A percentile compares a stretch with the other conserved stretches of the same genome.
Conservation (phyloP, 2,329 filamentous ascomycete species). For the Cladosporium sp. region DNA sequence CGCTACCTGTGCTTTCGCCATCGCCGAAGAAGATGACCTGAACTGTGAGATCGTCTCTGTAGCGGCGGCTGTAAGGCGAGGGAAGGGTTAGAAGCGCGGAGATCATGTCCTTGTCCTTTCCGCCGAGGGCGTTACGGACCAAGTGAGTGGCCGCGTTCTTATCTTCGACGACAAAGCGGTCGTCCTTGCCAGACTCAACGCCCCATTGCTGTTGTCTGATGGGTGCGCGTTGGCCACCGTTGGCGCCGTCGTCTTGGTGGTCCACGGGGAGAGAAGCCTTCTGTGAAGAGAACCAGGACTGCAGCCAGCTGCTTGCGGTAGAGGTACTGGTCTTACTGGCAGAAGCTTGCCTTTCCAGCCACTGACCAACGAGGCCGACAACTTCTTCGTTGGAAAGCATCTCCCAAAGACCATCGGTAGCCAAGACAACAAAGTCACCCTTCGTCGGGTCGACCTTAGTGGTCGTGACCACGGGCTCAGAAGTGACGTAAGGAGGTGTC, state of each 20-base stretch:
- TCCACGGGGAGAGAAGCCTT: constrained; percentile 68
- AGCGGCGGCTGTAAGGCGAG: constrained; percentile 84
- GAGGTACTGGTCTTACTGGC: constrained; percentile 30
- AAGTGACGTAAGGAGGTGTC: constrained; percentile 95
- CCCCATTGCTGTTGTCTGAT: constrained; percentile 92
- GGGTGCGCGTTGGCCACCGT: constrained; percentile 74
- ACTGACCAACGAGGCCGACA: constrained; percentile 91
- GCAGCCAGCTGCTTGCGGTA: constrained; percentile 57
- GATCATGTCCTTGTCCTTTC: constrained; percentile 89
- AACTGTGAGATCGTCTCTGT: constrained; percentile 92
- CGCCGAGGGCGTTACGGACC: constrained; percentile 89
- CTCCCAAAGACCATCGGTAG: constrained; percentile 96
- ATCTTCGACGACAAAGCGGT: constrained; percentile 90
- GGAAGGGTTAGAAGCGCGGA: constrained; percentile 88
- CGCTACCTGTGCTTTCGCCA: constrained; percentile 67
- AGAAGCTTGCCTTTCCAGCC: constrained; percentile 74
- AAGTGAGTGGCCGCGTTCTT: constrained; percentile 96
- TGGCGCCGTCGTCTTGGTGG: constrained; percentile 45
- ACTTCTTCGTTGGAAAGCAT: constrained; percentile 99
- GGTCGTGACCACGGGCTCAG: constrained; percentile 90
- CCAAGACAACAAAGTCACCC: constrained; percentile 93
- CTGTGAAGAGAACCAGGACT: constrained; percentile 60
- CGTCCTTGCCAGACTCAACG: constrained; percentile 65
- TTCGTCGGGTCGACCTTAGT: constrained; percentile 85
- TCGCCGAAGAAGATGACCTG: constrained; percentile 99